These are phyloP conservation scores for Plasmopara muralis DNA, from an alignment of 352 stramenopile species.

Conservation along the genomic window DNA sequence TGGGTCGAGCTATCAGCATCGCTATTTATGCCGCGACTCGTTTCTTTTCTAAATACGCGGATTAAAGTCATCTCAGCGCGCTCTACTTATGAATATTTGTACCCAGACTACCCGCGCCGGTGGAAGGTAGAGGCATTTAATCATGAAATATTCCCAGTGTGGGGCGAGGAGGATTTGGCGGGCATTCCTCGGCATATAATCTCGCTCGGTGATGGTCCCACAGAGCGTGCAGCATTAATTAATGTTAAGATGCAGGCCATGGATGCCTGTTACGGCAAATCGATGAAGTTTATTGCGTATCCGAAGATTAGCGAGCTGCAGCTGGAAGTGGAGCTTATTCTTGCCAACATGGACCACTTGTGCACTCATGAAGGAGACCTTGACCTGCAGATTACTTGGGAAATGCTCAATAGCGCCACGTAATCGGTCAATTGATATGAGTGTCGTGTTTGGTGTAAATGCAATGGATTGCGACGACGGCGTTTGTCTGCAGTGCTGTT, in stretches of 20 bases:
- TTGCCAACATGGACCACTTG: slow-evolving; percentile 74
- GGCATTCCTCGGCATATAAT: slow-evolving; percentile 69
- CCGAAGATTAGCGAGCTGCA: slow-evolving; percentile 79
- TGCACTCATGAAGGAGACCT: slow-evolving; percentile 78
- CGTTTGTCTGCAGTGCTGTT: slow-evolving; percentile 7
- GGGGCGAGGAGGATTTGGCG: slow-evolving; percentile 42
- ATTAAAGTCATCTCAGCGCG: slow-evolving; percentile 89
- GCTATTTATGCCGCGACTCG: slow-evolving; percentile 80
- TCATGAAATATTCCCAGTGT: slow-evolving; percentile 76
- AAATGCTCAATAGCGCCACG: slow-evolving; percentile 60
- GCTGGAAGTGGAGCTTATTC: slow-evolving; percentile 72
- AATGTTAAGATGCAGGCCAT: slow-evolving; percentile 82
- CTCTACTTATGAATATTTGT: slow-evolving; percentile 85
- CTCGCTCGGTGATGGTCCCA: slow-evolving; percentile 74
- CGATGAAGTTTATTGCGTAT: slow-evolving; percentile 85
- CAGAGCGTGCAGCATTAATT: slow-evolving; percentile 78
- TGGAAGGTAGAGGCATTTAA: slow-evolving; percentile 90
- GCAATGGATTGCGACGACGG: background rate
- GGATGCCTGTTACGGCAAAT: slow-evolving; percentile 76
- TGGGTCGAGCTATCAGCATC: slow-evolving; percentile 86
- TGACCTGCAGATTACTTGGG: slow-evolving; percentile 80
- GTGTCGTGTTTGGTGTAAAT: slow-evolving; percentile 3
- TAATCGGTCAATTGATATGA: slow-evolving; percentile 22
- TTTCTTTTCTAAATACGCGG: slow-evolving; percentile 68
- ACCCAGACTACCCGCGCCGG: slow-evolving; percentile 69